Evolutionary conservation across 106 monocot species (phyloP).

Genomic region (Dioscorea dumetorum): DNA sequence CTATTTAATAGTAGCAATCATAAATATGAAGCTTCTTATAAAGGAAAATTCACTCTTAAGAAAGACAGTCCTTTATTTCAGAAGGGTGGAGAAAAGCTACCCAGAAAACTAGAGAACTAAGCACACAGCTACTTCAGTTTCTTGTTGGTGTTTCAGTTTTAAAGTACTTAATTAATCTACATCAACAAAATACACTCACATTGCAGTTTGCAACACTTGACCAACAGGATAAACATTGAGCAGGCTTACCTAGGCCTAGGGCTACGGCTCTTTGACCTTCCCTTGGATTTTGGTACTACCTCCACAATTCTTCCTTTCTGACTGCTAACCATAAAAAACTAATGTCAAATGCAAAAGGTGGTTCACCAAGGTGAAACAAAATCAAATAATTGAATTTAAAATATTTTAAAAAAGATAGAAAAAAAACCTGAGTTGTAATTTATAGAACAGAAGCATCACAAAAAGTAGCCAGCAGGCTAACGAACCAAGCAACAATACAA

Average conservation of each 20-base stretch:
- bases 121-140: too few species aligned
- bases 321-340: not conserved
- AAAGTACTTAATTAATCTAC: too few species aligned
- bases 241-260: constrained; percentile 1
- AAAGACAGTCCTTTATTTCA: too few species aligned
- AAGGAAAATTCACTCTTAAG: too few species aligned
- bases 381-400: not conserved
- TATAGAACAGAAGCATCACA: not conserved
- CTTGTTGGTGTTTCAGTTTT: too few species aligned
- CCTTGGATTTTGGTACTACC: constrained; percentile 3
- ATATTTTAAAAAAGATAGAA: not conserved
- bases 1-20: too few species aligned
- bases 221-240: too few species aligned
- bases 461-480: not conserved
- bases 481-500: not conserved
- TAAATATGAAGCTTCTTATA: too few species aligned
- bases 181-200: not conserved
- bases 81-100: too few species aligned
- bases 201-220: not conserved
- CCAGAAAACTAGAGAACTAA: too few species aligned
- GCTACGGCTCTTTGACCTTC: constrained; percentile 15
- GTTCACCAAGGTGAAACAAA: not conserved
- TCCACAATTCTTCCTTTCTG: constrained; percentile 13
- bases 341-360: not conserved
- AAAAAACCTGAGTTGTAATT: not conserved